These are phyloP conservation scores for Racocetra persica DNA, from an alignment of 371 early-diverging fungal species.

Conservation along the genomic window DNA sequence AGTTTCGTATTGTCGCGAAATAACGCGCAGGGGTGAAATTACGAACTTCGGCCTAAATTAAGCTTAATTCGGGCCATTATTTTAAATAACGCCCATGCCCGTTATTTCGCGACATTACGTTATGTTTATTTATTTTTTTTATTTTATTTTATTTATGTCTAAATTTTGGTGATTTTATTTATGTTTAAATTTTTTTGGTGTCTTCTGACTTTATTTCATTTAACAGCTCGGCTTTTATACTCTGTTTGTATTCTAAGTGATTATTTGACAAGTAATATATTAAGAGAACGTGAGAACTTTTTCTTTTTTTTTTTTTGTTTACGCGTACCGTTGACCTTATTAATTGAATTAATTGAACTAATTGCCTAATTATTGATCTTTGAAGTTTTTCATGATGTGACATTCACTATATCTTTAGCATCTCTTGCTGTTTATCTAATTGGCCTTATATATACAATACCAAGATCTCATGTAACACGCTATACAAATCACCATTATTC, in stretches of 20 bases:
- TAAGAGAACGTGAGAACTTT: constrained; percentile 4
- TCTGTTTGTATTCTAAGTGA: constrained; percentile 25
- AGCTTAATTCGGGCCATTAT: too few species aligned
- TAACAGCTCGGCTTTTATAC: neutral
- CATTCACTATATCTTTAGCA: constrained; percentile 18
- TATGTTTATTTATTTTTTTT: too few species aligned
- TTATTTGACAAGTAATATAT: neutral
- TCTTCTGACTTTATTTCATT: neutral
- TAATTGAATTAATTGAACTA: neutral
- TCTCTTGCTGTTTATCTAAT: constrained; percentile 6
- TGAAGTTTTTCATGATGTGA: constrained; percentile 23
- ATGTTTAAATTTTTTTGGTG: neutral
- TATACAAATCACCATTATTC: neutral
- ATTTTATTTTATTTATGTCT: neutral
- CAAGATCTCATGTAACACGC: constrained; percentile 15
- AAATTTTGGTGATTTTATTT: neutral
- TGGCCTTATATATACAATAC: constrained; percentile 24
- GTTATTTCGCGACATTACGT: too few species aligned
- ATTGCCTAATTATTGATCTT: neutral
- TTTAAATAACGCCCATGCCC: too few species aligned
- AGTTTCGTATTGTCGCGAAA: too few species aligned
- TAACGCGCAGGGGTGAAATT: too few species aligned
- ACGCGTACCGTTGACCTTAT: neutral
- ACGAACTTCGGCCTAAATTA: too few species aligned
- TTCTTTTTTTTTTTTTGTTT: too few species aligned